Conservation (phyloP, 306 rosid genomes). For the Acacia acuminata region DNA sequence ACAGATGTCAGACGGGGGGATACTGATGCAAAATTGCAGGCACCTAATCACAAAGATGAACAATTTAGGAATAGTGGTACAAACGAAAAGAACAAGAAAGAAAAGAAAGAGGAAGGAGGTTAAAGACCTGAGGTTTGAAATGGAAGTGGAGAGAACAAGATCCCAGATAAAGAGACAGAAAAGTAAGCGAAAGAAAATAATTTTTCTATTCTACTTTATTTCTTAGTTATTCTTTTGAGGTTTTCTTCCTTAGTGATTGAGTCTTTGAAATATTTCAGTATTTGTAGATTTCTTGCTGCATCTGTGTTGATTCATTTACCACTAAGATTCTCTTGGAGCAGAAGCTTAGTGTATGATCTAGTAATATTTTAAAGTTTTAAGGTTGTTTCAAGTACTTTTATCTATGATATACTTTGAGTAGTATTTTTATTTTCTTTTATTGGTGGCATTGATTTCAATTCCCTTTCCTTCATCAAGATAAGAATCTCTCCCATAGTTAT, state of each 20-base stretch:
- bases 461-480: too few species aligned
- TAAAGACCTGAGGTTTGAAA: slow-evolving; percentile 76
- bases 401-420: too few species aligned
- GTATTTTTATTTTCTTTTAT: too few species aligned
- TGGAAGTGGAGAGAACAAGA: slow-evolving; percentile 43
- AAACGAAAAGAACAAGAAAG: slow-evolving; percentile 66
- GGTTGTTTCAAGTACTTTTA: neutral
- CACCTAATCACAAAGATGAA: slow-evolving; percentile 37
- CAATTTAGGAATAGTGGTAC: slow-evolving; percentile 13
- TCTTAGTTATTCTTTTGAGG: slow-evolving; percentile 1
- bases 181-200: slow-evolving; percentile 48
- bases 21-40: slow-evolving; percentile 29
- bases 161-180: slow-evolving; percentile 58
- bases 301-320: neutral
- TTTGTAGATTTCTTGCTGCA: neutral
- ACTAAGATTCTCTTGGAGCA: neutral
- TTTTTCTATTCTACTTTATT: neutral
- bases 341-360: neutral
- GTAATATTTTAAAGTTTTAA: slow-evolving; percentile 2
- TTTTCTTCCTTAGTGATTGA: neutral
- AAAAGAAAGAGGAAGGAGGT: slow-evolving; percentile 79
- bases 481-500: too few species aligned
- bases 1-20: slow-evolving; percentile 34
- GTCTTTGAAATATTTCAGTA: neutral
- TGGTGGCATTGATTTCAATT: too few species aligned